Base-by-base conservation (phyloP, 805 yeast species). In the Blastobotrys chiropterorum region DNA sequence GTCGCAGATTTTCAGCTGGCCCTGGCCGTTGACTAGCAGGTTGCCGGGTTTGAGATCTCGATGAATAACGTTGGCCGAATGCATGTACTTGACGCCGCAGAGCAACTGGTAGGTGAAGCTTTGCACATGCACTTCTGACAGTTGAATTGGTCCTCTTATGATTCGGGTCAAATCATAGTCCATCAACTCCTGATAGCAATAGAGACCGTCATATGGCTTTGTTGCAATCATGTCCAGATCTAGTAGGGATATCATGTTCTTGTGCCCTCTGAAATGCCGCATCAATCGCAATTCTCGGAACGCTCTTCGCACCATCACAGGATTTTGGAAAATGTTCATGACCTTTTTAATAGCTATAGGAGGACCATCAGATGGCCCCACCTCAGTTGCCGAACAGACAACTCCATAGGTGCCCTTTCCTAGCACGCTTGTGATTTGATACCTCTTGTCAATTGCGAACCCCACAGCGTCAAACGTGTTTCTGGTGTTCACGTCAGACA, bases 11-110 rank as follows among this genome's bases (percentile, higher is more conserved):
- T 90, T 90, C 47, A 90, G 69, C 3, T 68, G 72, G 0, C 98
- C 97, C 50, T 81, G 82, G 1, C 80, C 67, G 3, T 88, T 81
- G 16, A 90, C 86, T 52, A 90, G 72, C 2, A 90, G 83, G 65
- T 90, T 90, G 0, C 95, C 95, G 0, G 97, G 97, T 67, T 90
- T 90, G 56, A 90, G 76, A 65, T 90, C 98, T 52, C 98, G 75
- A 65, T 90, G 98, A 50, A 90, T 84, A 7, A 90, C 95, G 59
- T 87, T 90, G 1, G 96, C 96, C 3, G 94, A 82, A 67, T 90
- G 98, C 48, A 90, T 85, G 62, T 88, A 90, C 63, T 87, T 86
- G 44, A 90, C 69, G 0, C 96, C 98, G 67, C 95, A 86, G 38
- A 89, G 69, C 1, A 90, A 79, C 66, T 90, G 97, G 63, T 89